Base-by-base conservation (phyloP, 768 basidiomycete species). In the Tephrocybe sp. region DNA sequence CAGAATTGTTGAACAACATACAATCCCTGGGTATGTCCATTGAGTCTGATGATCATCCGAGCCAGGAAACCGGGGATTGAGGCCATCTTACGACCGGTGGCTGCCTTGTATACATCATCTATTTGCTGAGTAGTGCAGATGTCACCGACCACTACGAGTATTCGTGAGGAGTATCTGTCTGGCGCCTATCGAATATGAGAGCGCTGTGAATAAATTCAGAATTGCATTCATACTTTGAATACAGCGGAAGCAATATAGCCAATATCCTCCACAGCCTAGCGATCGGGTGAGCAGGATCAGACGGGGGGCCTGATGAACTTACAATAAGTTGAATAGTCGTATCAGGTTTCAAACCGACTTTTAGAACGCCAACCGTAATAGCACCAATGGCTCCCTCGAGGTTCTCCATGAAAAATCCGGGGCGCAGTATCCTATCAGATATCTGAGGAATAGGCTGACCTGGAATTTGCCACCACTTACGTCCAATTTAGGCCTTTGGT, bases 391-490 rank as follows among this genome's bases (percentile, higher is more conserved):
- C 60, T 5, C 70, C 66, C 8, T 71, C 65, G 34, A 69, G 74
- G 44, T 75, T 75, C 41, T 75, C 74, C 71, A 75, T 71, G 55
- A 76, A 76, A 46, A 75, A 72, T 7, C 61, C 67, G 1, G 73
- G 73, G 6, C 72, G 71, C 25, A 75, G 42, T 37, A 75, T 69
- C n/a, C 71, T 74, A 49, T 30, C 8, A 22, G 4, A n/a, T n/a
- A n/a, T n/a, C n/a, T n/a, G n/a, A n/a, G n/a, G n/a, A n/a, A n/a
- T n/a, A n/a, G n/a, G n/a, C n/a, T n/a, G n/a, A n/a, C n/a, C n/a
- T n/a, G n/a, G n/a, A n/a, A n/a, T n/a, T n/a, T n/a, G n/a, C n/a
- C 1, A 40, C 6, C 24, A 63, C 72, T 48, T 40, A 73, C 72
- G 70, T 73, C 73, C 72, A 73, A 9, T 53, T 55, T 3, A 73